These are phyloP conservation scores for Pythium sp. DNA, from an alignment of 352 stramenopile genomes.

Conservation along the genomic window DNA sequence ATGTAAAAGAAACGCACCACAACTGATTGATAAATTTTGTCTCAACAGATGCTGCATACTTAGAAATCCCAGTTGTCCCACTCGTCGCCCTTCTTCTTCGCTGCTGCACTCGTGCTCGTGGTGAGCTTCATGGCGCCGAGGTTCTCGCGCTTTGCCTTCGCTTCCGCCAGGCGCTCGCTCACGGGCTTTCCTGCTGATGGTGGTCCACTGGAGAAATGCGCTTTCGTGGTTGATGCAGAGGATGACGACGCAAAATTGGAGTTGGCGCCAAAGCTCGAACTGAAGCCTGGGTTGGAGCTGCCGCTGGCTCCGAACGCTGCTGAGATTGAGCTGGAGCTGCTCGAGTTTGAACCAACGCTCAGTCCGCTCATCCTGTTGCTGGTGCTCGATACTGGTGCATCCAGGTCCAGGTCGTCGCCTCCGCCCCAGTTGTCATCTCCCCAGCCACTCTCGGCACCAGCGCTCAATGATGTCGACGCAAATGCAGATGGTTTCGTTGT, in stretches of 20 bases:
- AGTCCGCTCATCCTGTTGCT: slow-evolving; percentile 3
- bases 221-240: slow-evolving; percentile 8
- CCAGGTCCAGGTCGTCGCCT: slow-evolving; percentile 45
- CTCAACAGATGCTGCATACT: neutral
- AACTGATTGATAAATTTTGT: neutral
- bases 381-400: slow-evolving; percentile 11
- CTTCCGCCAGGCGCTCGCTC: slow-evolving; percentile 49
- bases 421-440: slow-evolving; percentile 69
- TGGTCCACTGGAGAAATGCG: slow-evolving; percentile 11
- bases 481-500: slow-evolving; percentile 18
- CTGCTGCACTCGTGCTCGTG: slow-evolving; percentile 13
- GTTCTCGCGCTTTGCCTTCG: slow-evolving; percentile 52
- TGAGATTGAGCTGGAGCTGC: neutral
- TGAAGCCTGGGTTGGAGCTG: slow-evolving; percentile 15
- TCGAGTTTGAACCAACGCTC: slow-evolving; percentile 7
- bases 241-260: slow-evolving; percentile 16
- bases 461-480: slow-evolving; percentile 23
- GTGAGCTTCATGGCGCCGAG: slow-evolving; percentile 63
- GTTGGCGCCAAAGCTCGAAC: slow-evolving; percentile 4
- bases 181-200: slow-evolving; percentile 33
- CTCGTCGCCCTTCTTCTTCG: slow-evolving; percentile 57
- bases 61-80: slow-evolving; percentile 86
- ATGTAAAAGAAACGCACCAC: slow-evolving; percentile 4
- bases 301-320: slow-evolving; percentile 16
- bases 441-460: slow-evolving; percentile 37